Conservation (phyloP, 495 filamentous ascomycete genomes). For the Penicillium pulvis region DNA sequence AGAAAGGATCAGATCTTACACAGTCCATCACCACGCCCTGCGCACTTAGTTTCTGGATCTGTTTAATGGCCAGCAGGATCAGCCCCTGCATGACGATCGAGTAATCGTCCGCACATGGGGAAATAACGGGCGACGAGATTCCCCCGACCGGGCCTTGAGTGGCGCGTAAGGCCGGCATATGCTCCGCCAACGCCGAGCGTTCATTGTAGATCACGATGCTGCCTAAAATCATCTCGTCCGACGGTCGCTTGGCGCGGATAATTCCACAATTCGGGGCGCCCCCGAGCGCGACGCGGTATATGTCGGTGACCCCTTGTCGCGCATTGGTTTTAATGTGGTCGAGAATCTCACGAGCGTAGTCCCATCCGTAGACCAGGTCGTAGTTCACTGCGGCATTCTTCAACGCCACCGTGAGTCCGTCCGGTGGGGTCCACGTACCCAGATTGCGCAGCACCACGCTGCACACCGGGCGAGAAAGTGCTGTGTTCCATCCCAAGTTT, state of each 20-base stretch:
- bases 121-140: constrained; percentile 79
- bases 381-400: constrained; percentile 60
- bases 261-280: constrained; percentile 75
- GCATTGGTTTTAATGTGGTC: constrained; percentile 75
- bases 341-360: constrained; percentile 73
- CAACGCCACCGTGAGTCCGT: constrained; percentile 69
- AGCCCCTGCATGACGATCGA: constrained; percentile 77
- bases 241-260: constrained; percentile 73
- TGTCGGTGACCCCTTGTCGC: constrained; percentile 77
- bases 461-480: constrained; percentile 62
- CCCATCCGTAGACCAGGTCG: constrained; percentile 79
- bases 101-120: constrained; percentile 66
- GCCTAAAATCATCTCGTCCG: constrained; percentile 69
- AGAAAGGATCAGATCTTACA: constrained; percentile 49
- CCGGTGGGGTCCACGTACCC: constrained; percentile 70
- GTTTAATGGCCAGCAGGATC: constrained; percentile 76
- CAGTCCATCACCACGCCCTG: constrained; percentile 73
- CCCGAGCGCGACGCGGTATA: constrained; percentile 76
- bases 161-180: constrained; percentile 65
- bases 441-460: constrained; percentile 69
- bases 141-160: constrained; percentile 60
- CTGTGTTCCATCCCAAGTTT: constrained; percentile 70
- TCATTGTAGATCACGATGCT: constrained; percentile 82
- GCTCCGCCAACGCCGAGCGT: constrained; percentile 64
- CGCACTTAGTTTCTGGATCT: constrained; percentile 76